These are phyloP conservation scores for Fusarium sp. DNA, from an alignment of 2,329 filamentous ascomycete genomes.

Conservation along the genomic window DNA sequence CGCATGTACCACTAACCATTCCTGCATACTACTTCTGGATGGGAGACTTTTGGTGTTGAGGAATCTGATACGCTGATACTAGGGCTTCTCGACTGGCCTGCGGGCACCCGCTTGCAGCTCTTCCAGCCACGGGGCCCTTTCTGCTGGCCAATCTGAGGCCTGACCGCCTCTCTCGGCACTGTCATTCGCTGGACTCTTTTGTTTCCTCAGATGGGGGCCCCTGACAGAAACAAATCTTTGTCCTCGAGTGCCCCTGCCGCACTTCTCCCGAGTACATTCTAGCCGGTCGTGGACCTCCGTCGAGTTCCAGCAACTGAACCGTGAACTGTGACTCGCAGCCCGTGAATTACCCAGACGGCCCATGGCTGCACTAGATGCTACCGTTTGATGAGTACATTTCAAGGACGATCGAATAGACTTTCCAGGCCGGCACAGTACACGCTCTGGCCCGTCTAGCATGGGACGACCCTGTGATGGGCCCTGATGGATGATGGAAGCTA, in stretches of 20 bases:
- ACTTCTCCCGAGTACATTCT: constrained; percentile 28
- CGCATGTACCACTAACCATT: constrained; percentile 39
- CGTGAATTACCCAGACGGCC: constrained; percentile 36
- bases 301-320: constrained; percentile 28
- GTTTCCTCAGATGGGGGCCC: constrained; percentile 22
- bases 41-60: constrained; percentile 31
- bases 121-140: constrained; percentile 36
- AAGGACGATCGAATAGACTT: constrained; percentile 44
- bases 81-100: constrained; percentile 40
- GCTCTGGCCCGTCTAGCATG: constrained; percentile 34
- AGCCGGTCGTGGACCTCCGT: constrained; percentile 30
- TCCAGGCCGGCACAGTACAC: constrained; percentile 43
- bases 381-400: constrained; percentile 49
- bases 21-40: constrained; percentile 32
- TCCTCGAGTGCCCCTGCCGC: constrained; percentile 30
- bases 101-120: constrained; percentile 42
- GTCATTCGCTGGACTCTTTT: constrained; percentile 39
- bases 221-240: constrained; percentile 26
- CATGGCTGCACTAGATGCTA: constrained; percentile 42
- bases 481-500: constrained; percentile 44
- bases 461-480: constrained; percentile 41
- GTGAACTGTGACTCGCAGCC: constrained; percentile 43
- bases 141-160: constrained; percentile 43
- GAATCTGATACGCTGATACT: constrained; percentile 34
- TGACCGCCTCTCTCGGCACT: constrained; percentile 46